phyloP scores from a whole-genome alignment of 495 filamentous ascomycete species.

The Pseudotulostoma volvatum region DNA sequence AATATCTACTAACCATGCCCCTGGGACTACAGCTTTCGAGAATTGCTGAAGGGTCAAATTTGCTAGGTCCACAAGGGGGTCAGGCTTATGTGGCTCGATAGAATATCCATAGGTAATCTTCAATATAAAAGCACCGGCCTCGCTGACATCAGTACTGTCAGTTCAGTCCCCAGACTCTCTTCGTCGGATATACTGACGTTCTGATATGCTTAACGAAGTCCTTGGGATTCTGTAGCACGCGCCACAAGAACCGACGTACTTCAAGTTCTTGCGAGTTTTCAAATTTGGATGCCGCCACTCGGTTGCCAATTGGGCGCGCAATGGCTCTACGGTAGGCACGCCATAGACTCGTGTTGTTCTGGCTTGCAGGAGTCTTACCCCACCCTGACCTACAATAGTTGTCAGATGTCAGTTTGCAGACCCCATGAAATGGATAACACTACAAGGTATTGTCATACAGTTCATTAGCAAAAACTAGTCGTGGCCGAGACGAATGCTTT shows the following conservation, averaged over 20 bases:
- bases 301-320: conserved; percentile 17
- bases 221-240: conserved; percentile 21
- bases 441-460: conserved; percentile 14
- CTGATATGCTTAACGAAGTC: conserved; percentile 23
- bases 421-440: too few species aligned
- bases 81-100: conserved; percentile 20
- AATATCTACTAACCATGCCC: conserved; percentile 28
- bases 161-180: too few species aligned
- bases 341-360: conserved; percentile 20
- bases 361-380: conserved; percentile 20
- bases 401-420: background rate
- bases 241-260: conserved; percentile 23
- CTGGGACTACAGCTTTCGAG: conserved; percentile 17
- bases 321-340: conserved; percentile 27
- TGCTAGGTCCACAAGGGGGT: conserved; percentile 27
- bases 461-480: conserved; percentile 21
- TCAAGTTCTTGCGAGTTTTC: conserved; percentile 24
- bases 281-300: conserved; percentile 17
- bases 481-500: conserved; percentile 27
- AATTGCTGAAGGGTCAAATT: conserved; percentile 25
- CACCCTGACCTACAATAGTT: conserved; percentile 10
- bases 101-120: conserved; percentile 36
- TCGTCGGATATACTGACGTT: conserved; percentile 16
- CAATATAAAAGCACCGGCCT: conserved; percentile 27
- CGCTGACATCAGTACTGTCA: too few species aligned